These are phyloP conservation scores for Elymus sibiricus DNA, from an alignment of 176 grass and related monocot genomes.

Conservation along the genomic window DNA sequence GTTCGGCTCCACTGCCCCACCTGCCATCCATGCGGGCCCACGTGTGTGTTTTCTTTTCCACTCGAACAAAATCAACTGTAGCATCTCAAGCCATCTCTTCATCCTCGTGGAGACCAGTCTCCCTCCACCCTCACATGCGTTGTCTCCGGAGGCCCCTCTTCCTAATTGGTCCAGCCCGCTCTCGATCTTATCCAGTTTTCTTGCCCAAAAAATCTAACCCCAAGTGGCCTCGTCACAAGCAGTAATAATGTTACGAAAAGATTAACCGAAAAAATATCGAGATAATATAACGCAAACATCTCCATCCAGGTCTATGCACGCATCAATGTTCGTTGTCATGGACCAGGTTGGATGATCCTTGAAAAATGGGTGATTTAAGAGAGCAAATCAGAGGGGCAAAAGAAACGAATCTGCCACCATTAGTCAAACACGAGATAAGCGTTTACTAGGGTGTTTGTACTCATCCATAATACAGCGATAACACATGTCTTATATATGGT, in stretches of 20 bases:
- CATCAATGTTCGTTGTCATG: background rate
- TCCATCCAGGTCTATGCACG: background rate
- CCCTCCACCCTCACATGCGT: background rate
- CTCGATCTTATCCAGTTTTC: background rate
- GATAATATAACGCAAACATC: background rate
- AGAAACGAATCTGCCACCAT: background rate
- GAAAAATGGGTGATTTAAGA: background rate
- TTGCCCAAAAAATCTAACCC: background rate
- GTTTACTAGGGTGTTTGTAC: background rate
- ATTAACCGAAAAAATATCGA: background rate
- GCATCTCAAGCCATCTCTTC: too few species aligned
- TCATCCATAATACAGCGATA: background rate
- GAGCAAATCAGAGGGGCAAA: background rate
- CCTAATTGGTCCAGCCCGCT: background rate
- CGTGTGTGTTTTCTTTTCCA: too few species aligned
- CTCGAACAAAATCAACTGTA: background rate
- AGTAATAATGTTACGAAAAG: background rate
- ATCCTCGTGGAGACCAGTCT: background rate
- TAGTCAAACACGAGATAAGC: background rate
- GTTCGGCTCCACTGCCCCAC: background rate
- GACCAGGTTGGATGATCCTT: slow-evolving; percentile 1
- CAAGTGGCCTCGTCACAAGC: background rate
- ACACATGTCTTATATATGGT: too few species aligned
- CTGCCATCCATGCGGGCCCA: background rate
- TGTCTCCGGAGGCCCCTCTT: background rate